phyloP scores from a whole-genome alignment of 2,329 filamentous ascomycete species.

The Monosporascus cannonballus region DNA sequence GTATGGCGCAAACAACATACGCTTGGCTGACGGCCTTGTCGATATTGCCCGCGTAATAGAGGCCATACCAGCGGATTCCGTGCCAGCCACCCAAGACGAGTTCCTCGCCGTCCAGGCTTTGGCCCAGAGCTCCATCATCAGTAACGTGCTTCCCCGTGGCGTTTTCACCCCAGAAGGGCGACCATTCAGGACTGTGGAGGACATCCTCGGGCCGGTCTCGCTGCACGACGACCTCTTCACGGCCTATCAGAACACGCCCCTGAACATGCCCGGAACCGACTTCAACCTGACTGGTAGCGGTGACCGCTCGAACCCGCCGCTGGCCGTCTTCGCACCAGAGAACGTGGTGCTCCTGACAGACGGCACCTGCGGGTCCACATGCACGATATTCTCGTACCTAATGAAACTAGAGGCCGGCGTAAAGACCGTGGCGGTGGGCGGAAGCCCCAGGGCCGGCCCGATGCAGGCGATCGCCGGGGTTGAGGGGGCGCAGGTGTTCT shows the following conservation, averaged over 20 bases:
- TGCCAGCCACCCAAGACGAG: constrained; percentile 30
- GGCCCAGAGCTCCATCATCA: constrained; percentile 36
- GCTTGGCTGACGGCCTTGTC: constrained; percentile 40
- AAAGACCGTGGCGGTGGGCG: constrained; percentile 42
- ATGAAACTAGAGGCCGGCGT: constrained; percentile 43
- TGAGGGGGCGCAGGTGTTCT: constrained; percentile 36
- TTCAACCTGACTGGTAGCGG: constrained; percentile 38
- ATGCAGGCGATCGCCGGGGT: constrained; percentile 46
- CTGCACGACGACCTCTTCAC: constrained; percentile 44
- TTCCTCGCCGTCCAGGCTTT: constrained; percentile 38
- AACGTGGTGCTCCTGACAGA: constrained; percentile 49
- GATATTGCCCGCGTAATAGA: constrained; percentile 34
- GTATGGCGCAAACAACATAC: constrained; percentile 44
- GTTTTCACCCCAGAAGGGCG: constrained; percentile 36
- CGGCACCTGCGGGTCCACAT: constrained; percentile 49
- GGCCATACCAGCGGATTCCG: constrained; percentile 19
- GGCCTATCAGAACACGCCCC: constrained; percentile 36
- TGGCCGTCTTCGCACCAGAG: constrained; percentile 43
- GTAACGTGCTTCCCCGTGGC: constrained; percentile 38
- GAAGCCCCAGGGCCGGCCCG: constrained; percentile 33
- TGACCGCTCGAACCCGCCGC: constrained; percentile 31
- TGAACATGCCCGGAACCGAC: constrained; percentile 24
- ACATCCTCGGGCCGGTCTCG: constrained; percentile 27
- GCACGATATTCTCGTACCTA: constrained; percentile 48
- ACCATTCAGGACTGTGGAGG: constrained; percentile 21